Conservation (phyloP, 2,329 filamentous ascomycete genomes). For the Colletotrichum orchidophilum region DNA sequence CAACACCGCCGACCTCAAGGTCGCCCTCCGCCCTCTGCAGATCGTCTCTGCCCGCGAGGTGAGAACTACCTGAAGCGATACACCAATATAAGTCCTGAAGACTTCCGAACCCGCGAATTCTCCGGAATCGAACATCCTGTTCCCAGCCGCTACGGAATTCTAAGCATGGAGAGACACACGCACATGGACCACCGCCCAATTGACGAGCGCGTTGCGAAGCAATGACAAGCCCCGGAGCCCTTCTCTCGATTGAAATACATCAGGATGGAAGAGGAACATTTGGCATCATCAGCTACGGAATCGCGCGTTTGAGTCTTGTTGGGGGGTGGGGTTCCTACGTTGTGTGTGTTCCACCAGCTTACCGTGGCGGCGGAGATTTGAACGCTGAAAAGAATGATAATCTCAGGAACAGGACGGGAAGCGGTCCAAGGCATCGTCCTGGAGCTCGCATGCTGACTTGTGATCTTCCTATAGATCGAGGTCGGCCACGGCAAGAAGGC, state of each 20-base stretch:
- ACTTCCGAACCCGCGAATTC: neutral
- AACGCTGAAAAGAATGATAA: constrained; percentile 36
- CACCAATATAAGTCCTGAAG: neutral
- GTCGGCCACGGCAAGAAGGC: constrained; percentile 99
- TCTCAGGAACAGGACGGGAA: constrained; percentile 75
- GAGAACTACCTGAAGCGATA: constrained; percentile 65
- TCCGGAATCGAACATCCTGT: constrained; percentile 23
- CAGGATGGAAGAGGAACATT: neutral
- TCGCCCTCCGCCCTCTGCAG: constrained; percentile 95
- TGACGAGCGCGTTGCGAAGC: neutral
- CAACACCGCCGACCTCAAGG: constrained; percentile 98
- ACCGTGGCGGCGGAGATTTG: constrained; percentile 37
- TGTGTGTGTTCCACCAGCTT: neutral
- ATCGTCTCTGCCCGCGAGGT: constrained; percentile 99
- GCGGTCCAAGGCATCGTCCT: constrained; percentile 77
- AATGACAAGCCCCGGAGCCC: neutral
- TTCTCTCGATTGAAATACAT: constrained; percentile 27
- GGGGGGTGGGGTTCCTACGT: neutral
- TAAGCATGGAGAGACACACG: neutral
- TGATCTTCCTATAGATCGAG: constrained; percentile 86
- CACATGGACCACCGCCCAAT: neutral
- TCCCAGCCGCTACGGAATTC: constrained; percentile 25
- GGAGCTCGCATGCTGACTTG: constrained; percentile 82
- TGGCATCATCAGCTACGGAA: neutral
- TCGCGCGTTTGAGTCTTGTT: neutral